Percentiles rank a stretch among this genome's conserved stretches.
These are phyloP conservation scores for Amylocystis lapponica DNA, from an alignment of 768 basidiomycete species.

Conservation along the genomic window DNA sequence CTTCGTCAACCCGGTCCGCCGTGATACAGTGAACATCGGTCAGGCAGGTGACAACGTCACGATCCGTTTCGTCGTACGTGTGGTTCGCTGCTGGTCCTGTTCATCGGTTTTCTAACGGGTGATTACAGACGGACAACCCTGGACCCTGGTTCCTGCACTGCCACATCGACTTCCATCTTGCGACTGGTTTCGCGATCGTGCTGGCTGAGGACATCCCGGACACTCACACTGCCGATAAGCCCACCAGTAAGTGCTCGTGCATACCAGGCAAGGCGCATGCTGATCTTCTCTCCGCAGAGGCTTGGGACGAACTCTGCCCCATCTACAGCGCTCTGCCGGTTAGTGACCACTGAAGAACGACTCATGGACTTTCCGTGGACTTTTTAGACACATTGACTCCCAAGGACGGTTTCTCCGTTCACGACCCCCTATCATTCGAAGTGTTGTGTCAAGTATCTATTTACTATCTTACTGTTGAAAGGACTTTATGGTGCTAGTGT, in stretches of 20 bases:
- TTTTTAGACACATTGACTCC: no score
- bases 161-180: conserved; percentile 80
- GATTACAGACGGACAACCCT: conserved; percentile 73
- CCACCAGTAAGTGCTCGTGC: conserved; percentile 8
- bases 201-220: conserved; percentile 31
- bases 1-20: conserved; percentile 30
- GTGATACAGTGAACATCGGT: conserved; percentile 27
- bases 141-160: conserved; percentile 84
- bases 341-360: conserved; percentile 30
- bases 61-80: conserved; percentile 19
- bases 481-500: no score
- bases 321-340: conserved; percentile 4
- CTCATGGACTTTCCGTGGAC: no score
- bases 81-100: no score
- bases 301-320: conserved; percentile 14
- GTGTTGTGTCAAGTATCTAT: no score
- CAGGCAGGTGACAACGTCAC: conserved; percentile 19
- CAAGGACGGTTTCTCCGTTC: no score
- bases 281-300: conserved; percentile 2
- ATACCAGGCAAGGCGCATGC: background rate
- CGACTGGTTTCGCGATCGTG: conserved; percentile 35
- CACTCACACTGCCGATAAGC: conserved; percentile 5
- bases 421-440: no score
- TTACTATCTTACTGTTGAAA: no score
- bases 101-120: no score